Base-by-base conservation (phyloP, 345 rosid species). In the Isatis tinctoria region DNA sequence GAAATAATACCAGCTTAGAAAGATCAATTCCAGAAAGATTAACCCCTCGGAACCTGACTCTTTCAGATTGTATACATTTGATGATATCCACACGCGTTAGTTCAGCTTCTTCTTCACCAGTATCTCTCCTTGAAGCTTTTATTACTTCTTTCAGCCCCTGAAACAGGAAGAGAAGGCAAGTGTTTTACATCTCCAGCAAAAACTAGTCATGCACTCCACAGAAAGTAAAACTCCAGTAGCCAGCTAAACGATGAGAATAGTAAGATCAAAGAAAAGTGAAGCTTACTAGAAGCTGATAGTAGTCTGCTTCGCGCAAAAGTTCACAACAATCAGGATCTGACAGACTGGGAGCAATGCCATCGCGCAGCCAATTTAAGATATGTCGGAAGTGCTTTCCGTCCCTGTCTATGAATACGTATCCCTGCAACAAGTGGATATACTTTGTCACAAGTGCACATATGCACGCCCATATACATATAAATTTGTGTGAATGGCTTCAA, bases 11-110 rank as follows among this genome's bases (percentile, higher is more conserved):
- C 95, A 94, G 83, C 77, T 94, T 91, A 51, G 98, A 94, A 58
- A 94, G 96, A 82, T 94, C 95, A 63, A 94, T 80, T 49, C 96
- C 96, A 73, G 95, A 84, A 75, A 94, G 91, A 83, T 88, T 90
- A 78, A 94, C 74, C 33, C 97, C 97, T 53, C 96, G 88, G 77
- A 94, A 87, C 81, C 84, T 87, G 70, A 85, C 87, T 85, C 49
- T 87, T 51, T 88, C 83, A 9, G 89, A 88, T 76, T 91, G 98
- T 80, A 85, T 88, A 68, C 98, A 91, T 74, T 88, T 94, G 82
- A 91, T 91, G 79, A 91, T 85, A 82, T 94, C 97, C 48, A 80
- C 74, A 60, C 98, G 84, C 0, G 97, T 83, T 74, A 91, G 67
- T 77, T 94, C 97, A 44, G 92, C 74, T 60, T 81, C 88, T n/a